Evolutionary conservation across 176 grass and related monocot genomes (phyloP).

Genomic region (Triticum monococcum): DNA sequence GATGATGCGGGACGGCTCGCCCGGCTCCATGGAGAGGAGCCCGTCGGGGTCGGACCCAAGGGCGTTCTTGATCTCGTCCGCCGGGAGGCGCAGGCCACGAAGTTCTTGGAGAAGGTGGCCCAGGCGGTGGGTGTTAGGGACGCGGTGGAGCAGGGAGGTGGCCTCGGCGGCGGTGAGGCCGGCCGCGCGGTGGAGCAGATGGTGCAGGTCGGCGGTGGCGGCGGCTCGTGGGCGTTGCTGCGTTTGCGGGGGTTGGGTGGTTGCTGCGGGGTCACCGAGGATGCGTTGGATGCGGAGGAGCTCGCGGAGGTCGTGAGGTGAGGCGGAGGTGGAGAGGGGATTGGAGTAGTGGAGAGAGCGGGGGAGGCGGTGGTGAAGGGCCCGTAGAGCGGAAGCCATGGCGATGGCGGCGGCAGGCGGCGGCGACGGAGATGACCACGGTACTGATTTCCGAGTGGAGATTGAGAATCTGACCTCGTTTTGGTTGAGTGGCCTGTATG

Average conservation of each 20-base stretch:
- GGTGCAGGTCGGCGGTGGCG: not conserved
- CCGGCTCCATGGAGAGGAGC: conserved; percentile 61
- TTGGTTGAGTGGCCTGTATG: too few species aligned
- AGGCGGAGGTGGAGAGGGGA: conserved; percentile 7
- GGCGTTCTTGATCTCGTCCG: conserved; percentile 36
- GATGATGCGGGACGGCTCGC: conserved; percentile 55
- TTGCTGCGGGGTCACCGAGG: not conserved
- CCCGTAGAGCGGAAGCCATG: conserved; percentile 23
- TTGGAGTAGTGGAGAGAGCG: not conserved
- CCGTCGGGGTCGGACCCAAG: conserved; percentile 39
- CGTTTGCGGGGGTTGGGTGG: not conserved
- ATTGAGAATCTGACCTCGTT: not conserved
- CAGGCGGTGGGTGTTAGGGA: conserved; percentile 19
- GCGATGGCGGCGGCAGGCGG: not conserved
- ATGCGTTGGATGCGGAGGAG: conserved; percentile 55
- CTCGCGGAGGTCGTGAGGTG: conserved; percentile 24
- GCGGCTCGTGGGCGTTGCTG: not conserved
- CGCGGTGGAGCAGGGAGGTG: conserved; percentile 7
- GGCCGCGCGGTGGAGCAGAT: not conserved
- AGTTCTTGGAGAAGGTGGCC: conserved; percentile 57
- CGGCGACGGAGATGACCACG: not conserved
- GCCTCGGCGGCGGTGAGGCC: not conserved
- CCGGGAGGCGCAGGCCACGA: conserved; percentile 39
- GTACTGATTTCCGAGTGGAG: not conserved
- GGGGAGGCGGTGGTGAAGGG: not conserved